These are phyloP conservation scores for Neonectria magnoliae DNA, from an alignment of 2,329 filamentous ascomycete species.

Conservation along the genomic window DNA sequence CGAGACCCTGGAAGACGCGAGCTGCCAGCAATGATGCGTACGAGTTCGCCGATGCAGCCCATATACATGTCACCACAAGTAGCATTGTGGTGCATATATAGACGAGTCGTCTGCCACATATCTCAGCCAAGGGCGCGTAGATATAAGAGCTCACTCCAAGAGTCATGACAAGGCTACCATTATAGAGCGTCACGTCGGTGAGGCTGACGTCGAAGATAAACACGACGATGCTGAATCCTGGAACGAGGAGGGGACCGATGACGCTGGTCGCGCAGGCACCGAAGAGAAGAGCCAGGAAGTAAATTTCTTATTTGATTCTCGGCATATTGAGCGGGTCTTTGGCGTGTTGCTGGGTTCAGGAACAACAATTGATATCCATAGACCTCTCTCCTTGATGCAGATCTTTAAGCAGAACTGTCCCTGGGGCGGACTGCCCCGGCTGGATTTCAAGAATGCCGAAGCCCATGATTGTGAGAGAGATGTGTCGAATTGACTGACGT, in stretches of 20 bases:
- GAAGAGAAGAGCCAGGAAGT: neutral
- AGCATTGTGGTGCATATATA: slow-evolving; percentile 5
- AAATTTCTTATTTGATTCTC: neutral
- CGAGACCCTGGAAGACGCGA: slow-evolving; percentile 11
- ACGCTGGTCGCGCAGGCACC: slow-evolving; percentile 10
- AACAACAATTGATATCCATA: neutral
- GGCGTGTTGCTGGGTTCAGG: slow-evolving; percentile 2
- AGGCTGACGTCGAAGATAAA: neutral
- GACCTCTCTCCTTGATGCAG: neutral
- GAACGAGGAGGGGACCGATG: slow-evolving; percentile 8
- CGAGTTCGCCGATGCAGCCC: neutral
- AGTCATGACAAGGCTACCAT: slow-evolving; percentile 4
- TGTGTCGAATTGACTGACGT: neutral
- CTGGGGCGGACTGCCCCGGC: neutral
- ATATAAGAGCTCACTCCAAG: slow-evolving; percentile 9
- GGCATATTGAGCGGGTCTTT: slow-evolving; percentile 7
- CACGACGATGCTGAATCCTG: slow-evolving; percentile 4
- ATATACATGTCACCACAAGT: neutral
- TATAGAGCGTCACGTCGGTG: slow-evolving; percentile 3
- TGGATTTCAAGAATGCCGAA: neutral
- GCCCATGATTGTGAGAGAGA: neutral
- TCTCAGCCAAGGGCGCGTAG: neutral
- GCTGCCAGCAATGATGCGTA: neutral
- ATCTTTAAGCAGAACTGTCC: neutral
- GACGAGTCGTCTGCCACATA: slow-evolving; percentile 5